These are phyloP conservation scores for Ocimum tenuiflorum DNA, from an alignment of 257 asterid species.

Conservation along the genomic window DNA sequence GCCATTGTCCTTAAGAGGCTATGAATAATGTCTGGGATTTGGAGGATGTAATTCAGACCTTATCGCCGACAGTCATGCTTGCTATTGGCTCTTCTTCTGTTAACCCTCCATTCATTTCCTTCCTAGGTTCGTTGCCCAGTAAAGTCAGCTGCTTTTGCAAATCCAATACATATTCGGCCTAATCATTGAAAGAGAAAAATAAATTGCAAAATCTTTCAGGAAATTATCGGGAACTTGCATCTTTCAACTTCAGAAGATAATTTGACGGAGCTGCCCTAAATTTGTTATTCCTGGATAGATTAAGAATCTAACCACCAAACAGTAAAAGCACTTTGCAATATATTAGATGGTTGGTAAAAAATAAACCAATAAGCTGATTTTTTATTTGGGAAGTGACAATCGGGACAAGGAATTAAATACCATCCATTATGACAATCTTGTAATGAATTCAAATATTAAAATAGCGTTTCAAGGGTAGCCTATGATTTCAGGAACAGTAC, in stretches of 20 bases:
- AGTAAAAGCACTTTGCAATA: too few relatives aligned
- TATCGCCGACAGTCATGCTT: slow-evolving; percentile 64
- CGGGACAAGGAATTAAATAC: neutral
- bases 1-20: neutral
- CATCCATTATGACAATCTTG: neutral
- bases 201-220: neutral
- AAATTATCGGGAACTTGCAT: neutral
- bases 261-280: too few relatives aligned
- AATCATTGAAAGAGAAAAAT: slow-evolving; percentile 12
- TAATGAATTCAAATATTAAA: too few relatives aligned
- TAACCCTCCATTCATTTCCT: slow-evolving; percentile 55
- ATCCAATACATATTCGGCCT: slow-evolving; percentile 86
- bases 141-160: slow-evolving; percentile 88
- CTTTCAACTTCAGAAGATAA: neutral
- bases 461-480: neutral
- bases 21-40: neutral
- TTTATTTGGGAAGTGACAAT: neutral
- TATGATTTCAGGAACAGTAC: neutral
- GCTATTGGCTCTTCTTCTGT: slow-evolving; percentile 67
- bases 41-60: slow-evolving; percentile 37
- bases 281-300: too few relatives aligned
- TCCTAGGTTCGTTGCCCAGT: slow-evolving; percentile 64
- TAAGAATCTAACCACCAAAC: too few relatives aligned
- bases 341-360: neutral
- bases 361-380: neutral